phyloP scores from a whole-genome alignment of 2,329 filamentous ascomycete species.

The Aspergillus fructus region DNA sequence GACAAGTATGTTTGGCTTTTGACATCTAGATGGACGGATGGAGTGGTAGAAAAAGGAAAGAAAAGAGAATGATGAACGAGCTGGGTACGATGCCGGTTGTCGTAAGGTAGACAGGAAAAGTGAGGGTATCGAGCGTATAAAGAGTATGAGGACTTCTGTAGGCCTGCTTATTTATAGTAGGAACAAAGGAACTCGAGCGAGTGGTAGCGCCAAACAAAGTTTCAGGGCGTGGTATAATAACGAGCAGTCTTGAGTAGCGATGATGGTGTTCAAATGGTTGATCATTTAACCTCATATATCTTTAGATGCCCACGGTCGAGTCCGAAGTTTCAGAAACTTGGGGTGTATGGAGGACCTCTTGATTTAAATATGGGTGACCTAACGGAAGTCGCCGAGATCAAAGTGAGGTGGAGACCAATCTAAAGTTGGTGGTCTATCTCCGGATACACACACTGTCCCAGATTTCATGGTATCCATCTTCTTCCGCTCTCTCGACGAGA shows the following conservation, averaged over 20 bases:
- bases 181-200: not conserved
- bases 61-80: not conserved
- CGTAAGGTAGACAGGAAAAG: not conserved
- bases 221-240: not conserved
- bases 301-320: not conserved
- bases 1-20: slow-evolving; percentile 1
- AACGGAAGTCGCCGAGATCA: slow-evolving; percentile 31
- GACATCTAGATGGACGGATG: slow-evolving; percentile 6
- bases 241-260: not conserved
- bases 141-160: not conserved
- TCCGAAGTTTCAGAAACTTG: not conserved
- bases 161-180: not conserved
- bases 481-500: slow-evolving; percentile 31
- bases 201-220: not conserved
- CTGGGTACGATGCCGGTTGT: slow-evolving; percentile 4
- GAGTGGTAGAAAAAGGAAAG: not conserved
- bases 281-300: slow-evolving; percentile 11
- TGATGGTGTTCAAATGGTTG: not conserved
- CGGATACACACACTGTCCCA: slow-evolving; percentile 29
- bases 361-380: not conserved
- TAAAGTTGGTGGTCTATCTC: slow-evolving; percentile 34
- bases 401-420: slow-evolving; percentile 40
- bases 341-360: not conserved
- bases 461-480: slow-evolving; percentile 29
- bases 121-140: slow-evolving; percentile 4